Percentiles rank a stretch among this genome's conserved stretches.
phyloP scores from a whole-genome alignment of 2,329 filamentous ascomycete genomes.

The Akanthomyces dipterigenus region DNA sequence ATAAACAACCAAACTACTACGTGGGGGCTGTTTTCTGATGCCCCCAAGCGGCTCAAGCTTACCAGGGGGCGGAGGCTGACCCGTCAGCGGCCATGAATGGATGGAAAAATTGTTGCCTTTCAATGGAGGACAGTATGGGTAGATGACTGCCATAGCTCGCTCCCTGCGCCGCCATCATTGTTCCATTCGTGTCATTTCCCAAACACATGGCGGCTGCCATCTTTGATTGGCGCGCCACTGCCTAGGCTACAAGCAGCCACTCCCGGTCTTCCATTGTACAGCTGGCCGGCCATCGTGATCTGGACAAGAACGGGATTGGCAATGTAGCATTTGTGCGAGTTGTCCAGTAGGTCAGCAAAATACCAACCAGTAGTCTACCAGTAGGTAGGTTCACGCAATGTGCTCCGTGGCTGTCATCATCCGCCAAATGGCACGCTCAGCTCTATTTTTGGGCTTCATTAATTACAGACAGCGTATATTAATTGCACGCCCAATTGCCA shows the following conservation, averaged over 20 bases:
- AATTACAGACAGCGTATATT: not conserved
- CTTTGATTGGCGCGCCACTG: conserved; percentile 3
- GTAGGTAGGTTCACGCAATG: not conserved
- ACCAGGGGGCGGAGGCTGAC: too few species aligned
- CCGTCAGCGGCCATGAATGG: not conserved
- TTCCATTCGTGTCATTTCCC: not conserved
- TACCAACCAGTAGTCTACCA: not conserved
- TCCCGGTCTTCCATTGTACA: not conserved
- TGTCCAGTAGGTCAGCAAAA: not conserved
- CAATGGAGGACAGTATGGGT: too few species aligned
- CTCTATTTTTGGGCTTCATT: not conserved
- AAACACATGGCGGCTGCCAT: conserved; percentile 2
- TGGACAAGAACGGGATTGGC: not conserved
- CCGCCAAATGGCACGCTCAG: not conserved
- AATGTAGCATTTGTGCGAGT: not conserved
- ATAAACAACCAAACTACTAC: not conserved
- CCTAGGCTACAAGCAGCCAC: not conserved
- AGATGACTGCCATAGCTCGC: not conserved
- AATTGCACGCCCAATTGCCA: not conserved
- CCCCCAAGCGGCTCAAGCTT: not conserved
- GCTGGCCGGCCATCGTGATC: not conserved
- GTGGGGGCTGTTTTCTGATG: not conserved
- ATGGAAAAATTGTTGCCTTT: not conserved
- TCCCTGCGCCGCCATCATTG: not conserved
- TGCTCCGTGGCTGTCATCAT: not conserved